Evolutionary conservation across 345 rosid genomes (phyloP), one percentile per base, ranked within the genome.

Genomic region (Psidium friedrichsthalianum): DNA sequence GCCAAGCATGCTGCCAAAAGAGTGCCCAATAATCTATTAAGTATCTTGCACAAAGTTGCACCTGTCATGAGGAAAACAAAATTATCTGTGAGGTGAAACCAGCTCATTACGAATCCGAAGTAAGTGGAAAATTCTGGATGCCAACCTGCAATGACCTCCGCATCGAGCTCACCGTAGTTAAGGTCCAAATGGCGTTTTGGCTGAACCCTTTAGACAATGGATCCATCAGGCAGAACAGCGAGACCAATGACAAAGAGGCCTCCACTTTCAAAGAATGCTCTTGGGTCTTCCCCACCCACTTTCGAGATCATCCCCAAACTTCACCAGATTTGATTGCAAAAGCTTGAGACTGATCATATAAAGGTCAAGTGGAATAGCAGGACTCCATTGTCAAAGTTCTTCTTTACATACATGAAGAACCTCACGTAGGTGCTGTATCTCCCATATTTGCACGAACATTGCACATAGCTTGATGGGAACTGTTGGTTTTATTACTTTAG

Each of bases 221-320:
- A 87, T 93, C 93, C 81, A 92, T 58, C 54, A 94, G 84, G 82
- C 91, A 94, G 84, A 93, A 36, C 40, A 93, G 58, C 15, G 99
- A 93, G 15, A 94, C 99, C 51, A 94, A 86, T 27, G 96, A 90
- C 85, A 95, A 84, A 22, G 98, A 87, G 2, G 91, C n/a, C 5
- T 98, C 98, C 18, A 96, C 98, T 92, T 96, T 95, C 42, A 95
- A 56, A 42, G 98, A 91, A 90, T 96, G 99, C 96, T 90, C 85
- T 97, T 86, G 8, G 95, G 87, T 96, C 98, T 40, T 95, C 61
- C n/a, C 87, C 87, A 36, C 98, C 98, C 2, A 91, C 84, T 36
- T 89, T 86, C 92, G 91, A 90, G 29, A 91, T 86, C 53, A 57
- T 57, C 44, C 51, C 86, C 89, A 86, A 6, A 44, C 47, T 44